Evolutionary conservation across 495 filamentous ascomycete genomes (phyloP).

Genomic region (Symbiotaphrina buchneri): DNA sequence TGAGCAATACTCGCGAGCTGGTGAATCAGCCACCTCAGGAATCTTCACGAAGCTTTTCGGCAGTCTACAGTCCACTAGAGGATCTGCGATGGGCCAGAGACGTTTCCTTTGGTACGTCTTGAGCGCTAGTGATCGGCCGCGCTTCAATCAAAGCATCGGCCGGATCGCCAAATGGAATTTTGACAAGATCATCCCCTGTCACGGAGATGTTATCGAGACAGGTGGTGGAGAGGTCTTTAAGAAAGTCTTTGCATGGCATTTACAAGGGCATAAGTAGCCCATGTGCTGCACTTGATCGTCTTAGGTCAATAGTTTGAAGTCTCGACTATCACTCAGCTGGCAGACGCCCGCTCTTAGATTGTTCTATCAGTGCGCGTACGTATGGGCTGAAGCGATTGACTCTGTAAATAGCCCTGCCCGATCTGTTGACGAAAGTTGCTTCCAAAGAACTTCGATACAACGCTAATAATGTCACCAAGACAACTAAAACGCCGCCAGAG

Average conservation of each 20-base stretch:
- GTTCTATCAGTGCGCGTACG: no score
- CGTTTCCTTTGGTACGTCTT: constrained; percentile 63
- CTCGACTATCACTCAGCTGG: no score
- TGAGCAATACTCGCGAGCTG: constrained; percentile 62
- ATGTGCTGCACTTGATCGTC: no score
- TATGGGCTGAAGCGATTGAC: no score
- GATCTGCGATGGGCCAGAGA: constrained; percentile 50
- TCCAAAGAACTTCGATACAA: no score
- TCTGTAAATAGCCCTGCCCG: no score
- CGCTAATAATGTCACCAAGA: no score
- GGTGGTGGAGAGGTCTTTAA: constrained; percentile 55
- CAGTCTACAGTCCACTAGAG: constrained; percentile 33
- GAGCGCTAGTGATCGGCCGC: constrained; percentile 34
- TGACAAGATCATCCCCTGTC: constrained; percentile 71
- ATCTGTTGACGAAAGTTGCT: no score
- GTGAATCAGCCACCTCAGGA: constrained; percentile 26
- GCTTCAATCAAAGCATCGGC: constrained; percentile 42
- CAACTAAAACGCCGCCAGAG: no score
- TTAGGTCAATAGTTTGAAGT: no score
- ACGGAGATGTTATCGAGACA: constrained; percentile 74
- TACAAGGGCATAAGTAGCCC: no score
- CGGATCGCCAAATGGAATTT: constrained; percentile 69
- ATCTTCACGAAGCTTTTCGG: constrained; percentile 39
- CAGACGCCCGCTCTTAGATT: no score
- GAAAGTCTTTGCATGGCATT: constrained; percentile 72